Evolutionary conservation across 2,329 filamentous ascomycete species (phyloP).

Genomic region (Huntiella abstrusa): DNA sequence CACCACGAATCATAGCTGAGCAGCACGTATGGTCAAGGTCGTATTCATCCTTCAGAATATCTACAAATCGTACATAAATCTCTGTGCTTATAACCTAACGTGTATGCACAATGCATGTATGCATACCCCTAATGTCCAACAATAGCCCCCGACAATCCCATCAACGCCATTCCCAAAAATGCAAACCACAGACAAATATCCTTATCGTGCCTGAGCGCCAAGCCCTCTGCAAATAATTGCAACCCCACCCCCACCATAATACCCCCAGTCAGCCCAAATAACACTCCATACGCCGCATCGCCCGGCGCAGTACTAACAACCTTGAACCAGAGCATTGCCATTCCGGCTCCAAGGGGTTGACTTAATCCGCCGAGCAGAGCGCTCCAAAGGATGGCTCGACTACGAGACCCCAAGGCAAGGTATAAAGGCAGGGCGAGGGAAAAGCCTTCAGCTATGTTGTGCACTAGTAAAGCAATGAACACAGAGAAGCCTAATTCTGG

Average conservation of each 20-base stretch:
- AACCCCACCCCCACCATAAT: constrained; percentile 92
- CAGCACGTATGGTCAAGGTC: too few relatives aligned
- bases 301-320: constrained; percentile 26
- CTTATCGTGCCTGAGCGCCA: constrained; percentile 64
- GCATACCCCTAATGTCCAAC: constrained; percentile 31
- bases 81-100: too few relatives aligned
- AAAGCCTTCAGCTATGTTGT: constrained; percentile 96
- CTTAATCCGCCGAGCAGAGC: constrained; percentile 68
- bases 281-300: constrained; percentile 40
- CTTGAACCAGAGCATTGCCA: constrained; percentile 76
- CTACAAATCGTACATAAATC: too few relatives aligned
- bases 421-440: constrained; percentile 85
- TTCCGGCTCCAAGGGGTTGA: constrained; percentile 68
- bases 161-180: constrained; percentile 69
- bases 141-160: constrained; percentile 71
- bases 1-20: too few relatives aligned
- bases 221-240: constrained; percentile 70
- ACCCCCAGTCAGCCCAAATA: constrained; percentile 79
- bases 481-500: constrained; percentile 75
- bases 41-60: too few relatives aligned
- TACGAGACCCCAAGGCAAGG: constrained; percentile 65
- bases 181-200: constrained; percentile 62
- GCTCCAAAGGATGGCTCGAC: constrained; percentile 69
- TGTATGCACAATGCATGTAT: too few relatives aligned
- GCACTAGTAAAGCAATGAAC: constrained; percentile 89